Evolutionary conservation across 1,284 basidiomycete genomes (phyloP).

Genomic region (Cutaneotrichosporon sp.): DNA sequence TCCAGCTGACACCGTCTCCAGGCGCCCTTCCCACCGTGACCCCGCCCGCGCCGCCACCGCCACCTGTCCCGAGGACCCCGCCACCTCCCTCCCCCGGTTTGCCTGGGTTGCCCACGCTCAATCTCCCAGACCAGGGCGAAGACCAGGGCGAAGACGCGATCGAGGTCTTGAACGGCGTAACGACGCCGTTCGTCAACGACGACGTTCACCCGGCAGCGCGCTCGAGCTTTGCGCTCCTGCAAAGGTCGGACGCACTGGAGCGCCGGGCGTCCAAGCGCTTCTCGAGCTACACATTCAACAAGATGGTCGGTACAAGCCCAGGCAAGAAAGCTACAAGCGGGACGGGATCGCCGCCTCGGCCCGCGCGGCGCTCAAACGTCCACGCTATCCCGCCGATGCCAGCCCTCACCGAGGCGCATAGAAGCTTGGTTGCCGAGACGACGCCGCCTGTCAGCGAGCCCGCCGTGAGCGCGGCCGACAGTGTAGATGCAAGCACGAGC

Average conservation of each 20-base stretch:
- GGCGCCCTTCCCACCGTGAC: background rate
- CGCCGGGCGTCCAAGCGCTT: slow-evolving; percentile 93
- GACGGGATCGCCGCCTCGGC: slow-evolving; percentile 41
- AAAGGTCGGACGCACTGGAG: slow-evolving; percentile 81
- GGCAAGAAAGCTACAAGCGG: slow-evolving; percentile 29
- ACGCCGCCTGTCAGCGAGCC: slow-evolving; percentile 1
- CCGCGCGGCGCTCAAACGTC: slow-evolving; percentile 37
- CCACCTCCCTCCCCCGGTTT: background rate
- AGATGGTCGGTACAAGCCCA: slow-evolving; percentile 66
- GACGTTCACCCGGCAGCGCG: slow-evolving; percentile 10
- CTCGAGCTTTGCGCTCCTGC: slow-evolving; percentile 58
- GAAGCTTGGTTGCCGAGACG: slow-evolving; percentile 8
- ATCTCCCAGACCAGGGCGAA: slow-evolving; percentile 1
- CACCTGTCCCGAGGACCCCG: slow-evolving; percentile 20
- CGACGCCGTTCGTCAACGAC: slow-evolving; percentile 1
- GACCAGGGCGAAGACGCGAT: background rate
- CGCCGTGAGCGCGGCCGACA: background rate
- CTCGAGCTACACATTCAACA: slow-evolving; percentile 91
- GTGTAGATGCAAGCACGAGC: background rate
- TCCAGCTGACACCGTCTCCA: background rate
- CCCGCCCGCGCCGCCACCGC: slow-evolving; percentile 48
- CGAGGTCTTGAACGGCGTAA: background rate
- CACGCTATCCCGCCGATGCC: slow-evolving; percentile 43
- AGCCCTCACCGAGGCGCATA: slow-evolving; percentile 10
- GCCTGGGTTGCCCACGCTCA: slow-evolving; percentile 4